A percentile compares a stretch with the other conserved stretches of the same genome.
Conservation (phyloP, 768 basidiomycete species). For the Mycena latifolia region DNA sequence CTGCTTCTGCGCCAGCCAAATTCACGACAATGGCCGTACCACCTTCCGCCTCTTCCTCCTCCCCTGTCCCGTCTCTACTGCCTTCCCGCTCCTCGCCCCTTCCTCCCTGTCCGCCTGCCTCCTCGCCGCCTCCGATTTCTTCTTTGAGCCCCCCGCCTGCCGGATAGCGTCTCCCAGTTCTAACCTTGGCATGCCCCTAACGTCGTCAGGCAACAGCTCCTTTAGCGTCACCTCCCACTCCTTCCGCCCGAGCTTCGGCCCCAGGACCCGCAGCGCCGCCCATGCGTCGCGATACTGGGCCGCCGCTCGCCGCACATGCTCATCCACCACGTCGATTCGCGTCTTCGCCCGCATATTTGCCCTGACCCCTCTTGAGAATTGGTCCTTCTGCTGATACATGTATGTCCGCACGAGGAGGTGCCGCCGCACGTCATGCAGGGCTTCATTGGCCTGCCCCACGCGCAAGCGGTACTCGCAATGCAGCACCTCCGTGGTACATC, state of each 20-base stretch:
- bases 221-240: conserved; percentile 35
- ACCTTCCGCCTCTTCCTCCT: background rate
- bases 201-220: conserved; percentile 28
- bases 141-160: background rate
- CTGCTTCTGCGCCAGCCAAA: background rate
- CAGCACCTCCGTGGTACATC: background rate
- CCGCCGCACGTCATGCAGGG: conserved; percentile 36
- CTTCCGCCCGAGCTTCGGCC: background rate
- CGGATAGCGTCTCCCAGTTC: background rate
- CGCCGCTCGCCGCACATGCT: conserved; percentile 28
- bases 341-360: conserved; percentile 39
- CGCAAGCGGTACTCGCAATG: conserved; percentile 39
- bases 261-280: conserved; percentile 28
- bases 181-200: conserved; percentile 32
- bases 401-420: conserved; percentile 39
- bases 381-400: conserved; percentile 39
- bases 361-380: conserved; percentile 35
- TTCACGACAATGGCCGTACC: background rate
- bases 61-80: background rate
- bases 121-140: background rate
- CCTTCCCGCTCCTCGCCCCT: too few species aligned
- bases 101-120: background rate
- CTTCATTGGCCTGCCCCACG: conserved; percentile 43
- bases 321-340: conserved; percentile 31
- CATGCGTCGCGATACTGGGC: conserved; percentile 37